Base-by-base conservation (phyloP, 1,284 basidiomycete species). In the Caloboletus inedulis region DNA sequence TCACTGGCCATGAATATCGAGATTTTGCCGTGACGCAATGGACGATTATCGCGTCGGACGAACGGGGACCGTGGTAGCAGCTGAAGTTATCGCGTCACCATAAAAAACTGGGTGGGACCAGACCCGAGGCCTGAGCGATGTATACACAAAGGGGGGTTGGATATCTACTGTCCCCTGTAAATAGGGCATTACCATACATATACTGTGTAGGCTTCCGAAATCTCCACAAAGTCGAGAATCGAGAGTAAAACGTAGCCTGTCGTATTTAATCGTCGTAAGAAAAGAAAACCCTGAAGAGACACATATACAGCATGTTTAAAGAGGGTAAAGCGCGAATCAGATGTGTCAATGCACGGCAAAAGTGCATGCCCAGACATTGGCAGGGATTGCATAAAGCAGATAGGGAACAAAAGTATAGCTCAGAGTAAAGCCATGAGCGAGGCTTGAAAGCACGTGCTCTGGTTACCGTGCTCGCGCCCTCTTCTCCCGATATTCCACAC, bases 401-500 rank as follows among this genome's bases (percentile, higher is more conserved):
- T 12, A 6, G 16, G 4, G 16, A 36, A 18, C n/a, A 45, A 18
- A 37, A 9, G 18, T 6, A 25, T 18, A 5, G 25, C 46, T 35
- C 5, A 25, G 9, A 18, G 13, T 10, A 25, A 36, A 21, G n/a
- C 10, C n/a, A 3, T n/a, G n/a, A n/a, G n/a, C 31, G 21, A 44
- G 25, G 34, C 34, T 39, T 42, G 14, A 16, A n/a, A 34, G 21
- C 19, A 25, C 34, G 21, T 27, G 19, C 7, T 34, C n/a, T 27
- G 5, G 16, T 50, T 25, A 66, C 35, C 56, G 62, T 55, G 31
- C 41, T 21, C 67, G 62, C 2, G 59, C 52, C 46, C 7, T 61
- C 69, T 80, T 85, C 68, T 89, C 87, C 43, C 62, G 59, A 57
- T 84, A 82, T 65, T 93, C 91, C 13, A 92, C 81, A 41, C 75